Conservation (phyloP, 2,329 filamentous ascomycete species). For the Nemania sp. region DNA sequence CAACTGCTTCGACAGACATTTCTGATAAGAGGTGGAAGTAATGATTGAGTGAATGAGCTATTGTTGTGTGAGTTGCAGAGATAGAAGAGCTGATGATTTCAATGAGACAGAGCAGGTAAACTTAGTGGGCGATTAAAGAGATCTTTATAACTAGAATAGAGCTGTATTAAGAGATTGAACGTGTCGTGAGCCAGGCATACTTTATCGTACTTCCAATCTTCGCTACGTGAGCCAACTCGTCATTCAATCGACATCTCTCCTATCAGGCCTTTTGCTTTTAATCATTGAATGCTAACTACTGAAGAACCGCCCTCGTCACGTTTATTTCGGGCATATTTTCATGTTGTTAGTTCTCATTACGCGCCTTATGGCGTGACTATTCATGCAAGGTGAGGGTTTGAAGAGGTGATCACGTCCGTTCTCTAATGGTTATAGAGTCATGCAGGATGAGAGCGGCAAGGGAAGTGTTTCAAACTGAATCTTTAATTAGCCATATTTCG, state of each 20-base stretch:
- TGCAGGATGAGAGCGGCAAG: slow-evolving; percentile 1
- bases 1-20: slow-evolving; percentile 11
- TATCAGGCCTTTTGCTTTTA: slow-evolving; percentile 1
- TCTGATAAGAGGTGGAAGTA: not conserved
- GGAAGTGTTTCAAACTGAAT: not conserved
- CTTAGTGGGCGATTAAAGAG: slow-evolving; percentile 1
- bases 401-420: not conserved
- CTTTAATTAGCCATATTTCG: slow-evolving; percentile 5
- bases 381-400: not conserved
- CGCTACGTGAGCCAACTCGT: not conserved
- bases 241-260: not conserved
- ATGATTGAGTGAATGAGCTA: not conserved
- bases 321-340: not conserved
- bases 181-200: not conserved
- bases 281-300: not conserved
- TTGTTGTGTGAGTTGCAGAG: not conserved
- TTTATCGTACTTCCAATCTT: not conserved
- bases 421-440: not conserved
- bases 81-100: not conserved
- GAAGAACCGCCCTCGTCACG: not conserved
- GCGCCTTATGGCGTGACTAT: slow-evolving; percentile 1
- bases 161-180: not conserved
- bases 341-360: not conserved
- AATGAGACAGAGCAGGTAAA: not conserved
- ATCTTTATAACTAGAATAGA: not conserved